phyloP scores from a whole-genome alignment of 1,284 basidiomycete genomes.

The Ustilago trichophora region DNA sequence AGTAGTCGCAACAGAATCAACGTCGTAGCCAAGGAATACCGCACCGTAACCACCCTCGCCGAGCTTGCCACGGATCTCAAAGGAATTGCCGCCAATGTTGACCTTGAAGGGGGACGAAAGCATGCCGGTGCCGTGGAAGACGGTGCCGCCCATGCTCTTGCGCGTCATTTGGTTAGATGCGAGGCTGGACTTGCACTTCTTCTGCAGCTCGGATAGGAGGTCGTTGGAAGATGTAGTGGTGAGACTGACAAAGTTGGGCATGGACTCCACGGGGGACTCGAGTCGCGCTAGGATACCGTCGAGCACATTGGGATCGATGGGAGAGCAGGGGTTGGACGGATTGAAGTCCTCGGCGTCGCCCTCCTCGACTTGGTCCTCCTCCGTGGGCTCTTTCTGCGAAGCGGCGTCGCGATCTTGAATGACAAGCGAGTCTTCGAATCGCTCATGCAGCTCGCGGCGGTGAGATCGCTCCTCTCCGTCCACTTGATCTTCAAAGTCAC shows the following conservation, averaged over 20 bases:
- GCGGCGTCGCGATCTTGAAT: conserved; percentile 13
- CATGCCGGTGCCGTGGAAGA: conserved; percentile 34
- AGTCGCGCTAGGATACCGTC: conserved; percentile 74
- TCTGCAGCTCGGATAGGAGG: conserved; percentile 74
- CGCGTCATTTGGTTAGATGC: conserved; percentile 43
- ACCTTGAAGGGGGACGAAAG: conserved; percentile 21
- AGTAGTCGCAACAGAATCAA: conserved; percentile 56
- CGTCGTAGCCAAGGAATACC: conserved; percentile 79
- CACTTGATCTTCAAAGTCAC: conserved; percentile 6
- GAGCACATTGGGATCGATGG: conserved; percentile 78
- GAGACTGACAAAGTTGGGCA: conserved; percentile 75
- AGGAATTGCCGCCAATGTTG: conserved; percentile 21
- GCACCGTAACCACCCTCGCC: conserved; percentile 97
- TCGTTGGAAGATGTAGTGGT: conserved; percentile 70
- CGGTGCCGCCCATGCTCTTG: conserved; percentile 62
- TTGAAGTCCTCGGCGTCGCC: no score
- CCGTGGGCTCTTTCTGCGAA: conserved; percentile 1
- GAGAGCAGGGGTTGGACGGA: conserved; percentile 85
- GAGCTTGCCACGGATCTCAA: conserved; percentile 78
- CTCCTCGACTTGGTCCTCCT: no score
- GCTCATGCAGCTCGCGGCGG: conserved; percentile 24
- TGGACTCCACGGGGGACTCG: conserved; percentile 72
- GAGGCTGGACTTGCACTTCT: conserved; percentile 66
- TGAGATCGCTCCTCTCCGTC: no score
- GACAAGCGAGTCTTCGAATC: conserved; percentile 30